phyloP scores from a whole-genome alignment of 106 monocot genomes.

The Iris macrosiphon region DNA sequence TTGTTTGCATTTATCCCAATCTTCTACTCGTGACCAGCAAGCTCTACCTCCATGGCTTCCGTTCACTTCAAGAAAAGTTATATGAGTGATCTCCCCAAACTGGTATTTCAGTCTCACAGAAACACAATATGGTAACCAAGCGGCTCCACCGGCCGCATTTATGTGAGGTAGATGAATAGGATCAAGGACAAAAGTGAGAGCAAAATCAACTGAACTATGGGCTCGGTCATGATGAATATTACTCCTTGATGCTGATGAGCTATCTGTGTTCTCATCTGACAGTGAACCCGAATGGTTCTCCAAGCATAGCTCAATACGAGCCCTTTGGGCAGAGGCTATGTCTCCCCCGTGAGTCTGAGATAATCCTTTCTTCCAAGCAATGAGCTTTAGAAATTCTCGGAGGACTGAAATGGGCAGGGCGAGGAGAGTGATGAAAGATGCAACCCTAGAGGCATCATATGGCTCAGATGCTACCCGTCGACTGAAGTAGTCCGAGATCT shows the following conservation, averaged over 20 bases:
- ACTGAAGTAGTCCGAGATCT: conserved; percentile 97
- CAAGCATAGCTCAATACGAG: conserved; percentile 80
- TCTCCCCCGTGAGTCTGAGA: conserved; percentile 72
- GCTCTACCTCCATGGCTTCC: conserved; percentile 97
- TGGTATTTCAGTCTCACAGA: conserved; percentile 70
- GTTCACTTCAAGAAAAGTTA: conserved; percentile 72
- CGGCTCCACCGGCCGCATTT: conserved; percentile 95
- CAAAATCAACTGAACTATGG: conserved; percentile 74
- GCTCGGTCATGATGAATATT: conserved; percentile 81
- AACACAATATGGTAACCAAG: conserved; percentile 96
- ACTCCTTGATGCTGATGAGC: conserved; percentile 45
- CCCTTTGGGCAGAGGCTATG: conserved; percentile 59
- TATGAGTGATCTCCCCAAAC: conserved; percentile 65
- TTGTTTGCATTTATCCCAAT: conserved; percentile 95
- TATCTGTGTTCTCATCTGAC: conserved; percentile 31
- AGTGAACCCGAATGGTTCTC: conserved; percentile 75
- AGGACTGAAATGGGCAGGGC: conserved; percentile 81
- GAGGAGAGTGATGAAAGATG: conserved; percentile 96
- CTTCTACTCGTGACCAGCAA: conserved; percentile 72
- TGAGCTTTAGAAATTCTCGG: conserved; percentile 87
- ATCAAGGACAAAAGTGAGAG: conserved; percentile 89
- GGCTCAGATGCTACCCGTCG: conserved; percentile 95
- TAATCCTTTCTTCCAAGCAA: conserved; percentile 88
- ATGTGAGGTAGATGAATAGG: conserved; percentile 78
- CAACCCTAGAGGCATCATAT: conserved; percentile 93